Evolutionary conservation across 371 early-diverging fungal species (phyloP).

Genomic region (Nematocida sp.): DNA sequence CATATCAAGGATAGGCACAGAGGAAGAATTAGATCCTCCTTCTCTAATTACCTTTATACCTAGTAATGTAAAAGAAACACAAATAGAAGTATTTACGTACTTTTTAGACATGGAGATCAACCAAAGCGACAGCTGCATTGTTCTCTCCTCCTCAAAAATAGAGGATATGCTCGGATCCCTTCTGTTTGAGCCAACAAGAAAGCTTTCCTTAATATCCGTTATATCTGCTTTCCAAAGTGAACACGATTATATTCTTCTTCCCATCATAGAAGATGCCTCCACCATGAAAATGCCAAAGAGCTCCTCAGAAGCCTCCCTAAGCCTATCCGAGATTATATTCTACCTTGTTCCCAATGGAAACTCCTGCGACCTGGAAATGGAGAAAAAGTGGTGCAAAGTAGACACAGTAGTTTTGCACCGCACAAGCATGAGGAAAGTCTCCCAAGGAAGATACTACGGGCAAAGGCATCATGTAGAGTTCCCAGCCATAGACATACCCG

Average conservation of each 20-base stretch:
- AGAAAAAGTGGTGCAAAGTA: constrained; percentile 41
- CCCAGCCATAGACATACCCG: constrained; percentile 43
- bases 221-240: constrained; percentile 18
- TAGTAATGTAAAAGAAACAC: constrained; percentile 19
- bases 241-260: constrained; percentile 20
- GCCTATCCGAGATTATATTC: constrained; percentile 48
- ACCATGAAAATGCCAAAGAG: neutral
- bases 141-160: constrained; percentile 30
- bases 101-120: constrained; percentile 30
- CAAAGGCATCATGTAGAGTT: constrained; percentile 53
- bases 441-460: constrained; percentile 33
- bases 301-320: neutral
- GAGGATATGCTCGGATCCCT: neutral
- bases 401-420: constrained; percentile 44
- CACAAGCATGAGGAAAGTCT: constrained; percentile 18
- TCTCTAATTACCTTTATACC: constrained; percentile 23
- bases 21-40: constrained; percentile 29
- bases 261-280: neutral
- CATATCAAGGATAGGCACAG: constrained; percentile 5
- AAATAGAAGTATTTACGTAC: constrained; percentile 41
- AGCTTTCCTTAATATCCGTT: neutral
- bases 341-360: constrained; percentile 38
- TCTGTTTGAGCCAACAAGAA: neutral
- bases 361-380: neutral
- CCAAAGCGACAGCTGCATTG: constrained; percentile 9